Conservation (phyloP, 352 stramenopile species). For the Globisporangium radiosum region DNA sequence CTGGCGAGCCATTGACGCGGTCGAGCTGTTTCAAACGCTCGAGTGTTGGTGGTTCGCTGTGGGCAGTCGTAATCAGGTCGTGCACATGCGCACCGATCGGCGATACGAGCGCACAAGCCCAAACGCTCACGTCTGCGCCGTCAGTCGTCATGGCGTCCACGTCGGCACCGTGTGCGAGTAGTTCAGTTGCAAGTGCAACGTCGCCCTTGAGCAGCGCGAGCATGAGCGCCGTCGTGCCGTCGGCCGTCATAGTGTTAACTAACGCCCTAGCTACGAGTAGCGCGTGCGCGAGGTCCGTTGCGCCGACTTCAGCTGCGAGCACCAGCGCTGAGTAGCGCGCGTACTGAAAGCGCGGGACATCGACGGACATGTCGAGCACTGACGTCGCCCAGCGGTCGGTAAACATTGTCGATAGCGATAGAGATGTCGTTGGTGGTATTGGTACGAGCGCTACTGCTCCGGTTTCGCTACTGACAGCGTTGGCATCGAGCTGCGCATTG, state of each 20-base stretch:
- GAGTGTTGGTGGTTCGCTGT: neutral
- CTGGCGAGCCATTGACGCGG: too few relatives aligned
- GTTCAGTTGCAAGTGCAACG: slow-evolving; percentile 19
- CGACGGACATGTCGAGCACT: slow-evolving; percentile 35
- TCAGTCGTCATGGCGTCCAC: slow-evolving; percentile 55
- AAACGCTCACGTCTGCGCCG: slow-evolving; percentile 41
- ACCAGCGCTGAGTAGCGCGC: slow-evolving; percentile 38
- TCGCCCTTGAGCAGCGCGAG: slow-evolving; percentile 44
- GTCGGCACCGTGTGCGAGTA: slow-evolving; percentile 28
- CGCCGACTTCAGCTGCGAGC: slow-evolving; percentile 40
- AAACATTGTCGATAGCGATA: slow-evolving; percentile 8
- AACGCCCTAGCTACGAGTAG: slow-evolving; percentile 41
- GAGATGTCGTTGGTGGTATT: neutral
- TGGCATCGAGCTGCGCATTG: neutral
- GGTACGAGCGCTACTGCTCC: neutral
- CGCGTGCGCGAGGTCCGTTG: slow-evolving; percentile 20
- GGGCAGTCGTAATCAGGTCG: slow-evolving; percentile 10
- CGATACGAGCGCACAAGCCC: slow-evolving; percentile 42
- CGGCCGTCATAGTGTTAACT: slow-evolving; percentile 18
- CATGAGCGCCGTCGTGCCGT: slow-evolving; percentile 51
- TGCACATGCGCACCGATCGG: slow-evolving; percentile 15
- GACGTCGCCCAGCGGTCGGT: slow-evolving; percentile 31
- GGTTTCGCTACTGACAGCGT: neutral
- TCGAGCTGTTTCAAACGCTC: too few relatives aligned
- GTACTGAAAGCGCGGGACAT: slow-evolving; percentile 44